Percentiles rank a stretch among this genome's conserved stretches.
Conservation (phyloP, 164 flowering plant genomes). For the Berberis vulgaris region DNA sequence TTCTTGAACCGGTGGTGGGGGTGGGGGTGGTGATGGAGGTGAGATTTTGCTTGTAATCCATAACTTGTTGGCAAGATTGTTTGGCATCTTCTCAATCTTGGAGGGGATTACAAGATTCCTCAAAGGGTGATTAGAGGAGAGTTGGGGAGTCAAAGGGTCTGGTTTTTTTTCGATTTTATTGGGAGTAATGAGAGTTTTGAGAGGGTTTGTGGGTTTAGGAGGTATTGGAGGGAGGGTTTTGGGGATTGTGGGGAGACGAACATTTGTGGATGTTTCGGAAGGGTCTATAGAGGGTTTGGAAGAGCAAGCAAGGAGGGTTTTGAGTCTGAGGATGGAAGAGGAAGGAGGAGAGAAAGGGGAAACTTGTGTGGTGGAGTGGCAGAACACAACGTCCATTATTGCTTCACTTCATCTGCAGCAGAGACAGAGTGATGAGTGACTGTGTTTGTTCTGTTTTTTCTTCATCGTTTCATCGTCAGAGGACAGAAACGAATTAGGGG, state of each 20-base stretch:
- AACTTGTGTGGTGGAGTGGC: background rate
- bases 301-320: background rate
- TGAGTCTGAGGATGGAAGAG: background rate
- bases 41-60: slow-evolving; percentile 59
- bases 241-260: slow-evolving; percentile 23
- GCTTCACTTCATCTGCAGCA: background rate
- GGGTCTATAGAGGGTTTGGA: slow-evolving; percentile 13
- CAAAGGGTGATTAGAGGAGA: slow-evolving; percentile 22
- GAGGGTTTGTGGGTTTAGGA: too few relatives aligned
- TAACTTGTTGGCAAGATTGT: slow-evolving; percentile 38
- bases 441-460: too few relatives aligned
- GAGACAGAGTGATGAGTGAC: too few relatives aligned
- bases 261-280: background rate
- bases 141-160: slow-evolving; percentile 13
- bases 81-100: slow-evolving; percentile 6
- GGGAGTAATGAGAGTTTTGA: too few relatives aligned
- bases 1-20: slow-evolving; percentile 19
- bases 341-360: background rate
- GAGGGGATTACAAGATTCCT: slow-evolving; percentile 17
- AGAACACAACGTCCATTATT: background rate
- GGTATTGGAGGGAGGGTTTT: background rate
- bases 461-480: too few relatives aligned
- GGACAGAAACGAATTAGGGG: too few relatives aligned
- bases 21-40: slow-evolving; percentile 42
- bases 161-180: background rate